Conservation (phyloP, 306 rosid genomes). For the Trichosanthes cucumerina region DNA sequence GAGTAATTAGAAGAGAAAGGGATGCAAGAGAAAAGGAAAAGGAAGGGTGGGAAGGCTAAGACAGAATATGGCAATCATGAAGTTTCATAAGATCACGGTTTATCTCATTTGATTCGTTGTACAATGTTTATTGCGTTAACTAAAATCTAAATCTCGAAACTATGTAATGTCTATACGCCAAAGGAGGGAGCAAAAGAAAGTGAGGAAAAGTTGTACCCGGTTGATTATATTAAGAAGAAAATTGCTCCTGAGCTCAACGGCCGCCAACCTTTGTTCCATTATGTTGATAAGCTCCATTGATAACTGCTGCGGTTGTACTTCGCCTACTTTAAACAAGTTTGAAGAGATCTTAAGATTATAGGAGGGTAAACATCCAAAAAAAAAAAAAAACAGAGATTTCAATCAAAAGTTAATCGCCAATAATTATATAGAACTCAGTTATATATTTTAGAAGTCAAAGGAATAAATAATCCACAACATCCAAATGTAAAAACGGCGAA, state of each 20-base stretch:
- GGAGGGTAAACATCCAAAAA: not conserved
- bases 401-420: not conserved
- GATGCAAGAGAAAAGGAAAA: not conserved
- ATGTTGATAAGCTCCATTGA: slow-evolving; percentile 47
- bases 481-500: not conserved
- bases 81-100: not conserved
- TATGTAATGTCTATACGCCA: not conserved
- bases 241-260: slow-evolving; percentile 48
- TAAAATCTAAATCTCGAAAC: not conserved
- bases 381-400: not conserved
- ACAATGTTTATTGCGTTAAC: not conserved
- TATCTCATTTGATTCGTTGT: not conserved
- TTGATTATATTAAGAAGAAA: slow-evolving; percentile 43
- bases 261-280: slow-evolving; percentile 65
- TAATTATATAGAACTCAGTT: not conserved
- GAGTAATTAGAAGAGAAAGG: not conserved
- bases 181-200: not conserved
- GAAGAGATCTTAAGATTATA: not conserved
- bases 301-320: slow-evolving; percentile 39
- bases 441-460: too few species aligned
- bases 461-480: not conserved
- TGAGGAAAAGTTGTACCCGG: slow-evolving; percentile 33
- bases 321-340: slow-evolving; percentile 18
- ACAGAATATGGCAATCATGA: not conserved
- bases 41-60: not conserved